Evolutionary conservation across 75 land plant genomes (phyloP).

Genomic region (Selaginella tamariscina): DNA sequence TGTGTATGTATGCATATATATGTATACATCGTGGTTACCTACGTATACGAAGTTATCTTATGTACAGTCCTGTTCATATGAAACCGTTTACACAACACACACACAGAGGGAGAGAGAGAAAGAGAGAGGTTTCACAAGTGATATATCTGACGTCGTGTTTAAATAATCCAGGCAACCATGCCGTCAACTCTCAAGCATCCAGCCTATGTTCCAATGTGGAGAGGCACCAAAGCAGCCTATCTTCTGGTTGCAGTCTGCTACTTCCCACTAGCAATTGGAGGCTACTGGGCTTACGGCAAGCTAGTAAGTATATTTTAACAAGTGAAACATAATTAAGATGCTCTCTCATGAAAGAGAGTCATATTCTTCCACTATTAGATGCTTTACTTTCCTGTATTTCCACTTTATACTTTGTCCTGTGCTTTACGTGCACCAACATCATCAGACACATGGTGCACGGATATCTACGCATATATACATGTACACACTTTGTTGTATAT

Average conservation of each 20-base stretch:
- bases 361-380: neutral
- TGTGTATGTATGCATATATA: too few species aligned
- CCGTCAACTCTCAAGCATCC: constrained; percentile 48
- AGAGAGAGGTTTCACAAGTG: neutral
- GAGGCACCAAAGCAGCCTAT: constrained; percentile 43
- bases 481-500: too few species aligned
- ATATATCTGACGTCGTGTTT: neutral
- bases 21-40: neutral
- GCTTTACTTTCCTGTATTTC: too few species aligned
- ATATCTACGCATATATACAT: too few species aligned
- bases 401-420: too few species aligned
- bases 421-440: too few species aligned
- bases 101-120: neutral
- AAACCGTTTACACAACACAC: neutral
- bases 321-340: too few species aligned
- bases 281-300: constrained; percentile 43
- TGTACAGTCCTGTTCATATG: neutral
- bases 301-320: constrained; percentile 19
- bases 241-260: constrained; percentile 31
- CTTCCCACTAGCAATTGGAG: constrained; percentile 42
- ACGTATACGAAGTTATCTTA: neutral
- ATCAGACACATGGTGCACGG: too few species aligned
- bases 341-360: too few species aligned
- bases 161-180: constrained; percentile 37
- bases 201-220: constrained; percentile 47